Base-by-base conservation (phyloP, 1,139 yeast genomes). In the Hyphopichia khmerensis region DNA sequence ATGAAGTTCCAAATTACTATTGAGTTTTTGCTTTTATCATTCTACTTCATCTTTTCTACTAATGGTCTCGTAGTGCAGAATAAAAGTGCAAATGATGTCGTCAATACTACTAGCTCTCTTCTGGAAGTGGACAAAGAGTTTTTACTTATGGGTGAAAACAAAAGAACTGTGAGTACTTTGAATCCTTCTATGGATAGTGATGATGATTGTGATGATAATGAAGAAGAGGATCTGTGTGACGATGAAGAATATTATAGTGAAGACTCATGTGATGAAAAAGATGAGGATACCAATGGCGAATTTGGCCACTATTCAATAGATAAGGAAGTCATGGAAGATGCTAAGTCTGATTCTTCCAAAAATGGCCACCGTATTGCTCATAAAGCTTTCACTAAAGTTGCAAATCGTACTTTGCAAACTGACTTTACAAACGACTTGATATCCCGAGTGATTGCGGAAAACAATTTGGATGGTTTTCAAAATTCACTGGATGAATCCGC, bases 161-260 rank as follows among this genome's bases (percentile, higher is more conserved):
- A 26, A 11, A 26, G 29, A 11, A 26, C 29, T 4, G n/a, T 11
- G 5, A 26, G 29, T 11, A 11, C n/a, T 11, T 9, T 26, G 29
- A 26, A 26, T 7, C 29, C 29, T 9, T 26, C n/a, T 21, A 27
- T 27, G n/a, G 35, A 33, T 5, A 27, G 19, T 19, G 17, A 18
- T 33, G 36, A 33, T n/a, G 36, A 33, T 33, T 18, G 16, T n/a
- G 15, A 9, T 13, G 36, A 33, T n/a, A 16, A n/a, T 32, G 27
- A 18, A 26, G 29, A 5, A 6, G 24, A 26, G 4, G 29, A 26
- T 26, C n/a, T 11, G 29, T 26, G 29, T 26, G 29, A 26, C 4
- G 29, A 26, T 8, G 29, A 26, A 11, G 29, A 26, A 26, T 8
- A 13, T 11, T 7, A 21, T 21, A 9, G 10, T 19, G 36, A 33